These are phyloP conservation scores for Trichoderma breve DNA, from an alignment of 2,329 filamentous ascomycete species.

Conservation along the genomic window DNA sequence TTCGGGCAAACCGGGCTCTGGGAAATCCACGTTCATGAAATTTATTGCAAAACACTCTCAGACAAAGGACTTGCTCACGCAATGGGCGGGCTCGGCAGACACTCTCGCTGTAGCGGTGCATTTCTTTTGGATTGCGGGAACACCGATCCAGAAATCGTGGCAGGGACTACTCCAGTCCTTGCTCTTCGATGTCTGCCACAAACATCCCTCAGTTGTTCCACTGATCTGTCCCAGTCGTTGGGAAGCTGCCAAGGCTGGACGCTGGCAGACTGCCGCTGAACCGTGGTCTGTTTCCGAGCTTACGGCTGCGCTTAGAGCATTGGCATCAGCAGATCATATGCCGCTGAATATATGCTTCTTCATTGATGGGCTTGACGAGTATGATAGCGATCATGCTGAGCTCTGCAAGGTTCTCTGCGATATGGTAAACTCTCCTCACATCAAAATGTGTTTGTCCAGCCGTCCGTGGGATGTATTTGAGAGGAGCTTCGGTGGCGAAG, in stretches of 20 bases:
- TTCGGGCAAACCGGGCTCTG: neutral
- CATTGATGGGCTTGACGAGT: slow-evolving; percentile 26
- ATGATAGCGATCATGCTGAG: slow-evolving; percentile 16
- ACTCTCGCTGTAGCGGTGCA: neutral
- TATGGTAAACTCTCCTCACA: neutral
- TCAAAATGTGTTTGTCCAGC: slow-evolving; percentile 25
- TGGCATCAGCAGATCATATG: neutral
- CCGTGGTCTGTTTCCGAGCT: slow-evolving; percentile 11
- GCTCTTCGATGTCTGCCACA: neutral
- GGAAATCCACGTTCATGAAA: neutral
- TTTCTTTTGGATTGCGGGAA: slow-evolving; percentile 22
- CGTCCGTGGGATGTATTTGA: slow-evolving; percentile 21
- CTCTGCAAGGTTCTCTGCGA: slow-evolving; percentile 11
- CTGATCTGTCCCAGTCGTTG: neutral
- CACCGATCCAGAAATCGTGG: slow-evolving; percentile 21
- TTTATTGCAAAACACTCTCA: neutral
- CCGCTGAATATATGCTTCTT: slow-evolving; percentile 22
- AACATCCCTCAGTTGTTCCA: slow-evolving; percentile 16
- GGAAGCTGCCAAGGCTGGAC: neutral
- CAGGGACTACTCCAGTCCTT: slow-evolving; percentile 20
- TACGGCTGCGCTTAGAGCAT: neutral
- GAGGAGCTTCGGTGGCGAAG: neutral
- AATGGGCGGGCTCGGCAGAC: neutral
- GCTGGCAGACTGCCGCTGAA: neutral
- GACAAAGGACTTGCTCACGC: neutral